Base-by-base conservation (phyloP, 2,329 filamentous ascomycete species). In the Monilinia aucupariae region DNA sequence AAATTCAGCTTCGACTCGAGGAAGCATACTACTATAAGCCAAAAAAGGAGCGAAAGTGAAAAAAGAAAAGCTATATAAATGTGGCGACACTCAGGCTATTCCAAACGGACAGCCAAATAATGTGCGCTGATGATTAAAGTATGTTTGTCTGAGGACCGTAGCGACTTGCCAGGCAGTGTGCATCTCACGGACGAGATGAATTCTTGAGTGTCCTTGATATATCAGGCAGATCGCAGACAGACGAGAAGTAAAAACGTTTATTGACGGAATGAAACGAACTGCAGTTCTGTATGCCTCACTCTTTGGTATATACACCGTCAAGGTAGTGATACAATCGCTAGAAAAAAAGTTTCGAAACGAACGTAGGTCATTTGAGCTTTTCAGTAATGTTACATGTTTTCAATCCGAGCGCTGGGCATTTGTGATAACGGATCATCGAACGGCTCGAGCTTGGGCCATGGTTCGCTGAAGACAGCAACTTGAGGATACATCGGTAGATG, bases 351-450 rank as follows among this genome's bases (percentile, higher is more conserved):
- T 45, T 52, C 45, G 53, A 67, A 68, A 66, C 41, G 63, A 51
- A 54, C 39, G 61, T 59, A 27, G 20, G 30, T 47, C 41, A 32
- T 7, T 49, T 25, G 32, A 47, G 51, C 27, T 50, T 10, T 52
- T 45, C 47, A 34, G 10, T 34, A 12, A 43, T 27, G 47, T 78
- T 75, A 85, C 75, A 86, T 77, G 64, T 76, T 80, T 67, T 84
- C 82, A 66, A 86, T 80, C 58, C 84, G 77, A 49, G 78, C 81
- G 70, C 82, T 85, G 13, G 84, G 84, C 74, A 86, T 78, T 73
- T 84, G 83, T 75, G 85, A 79, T 12, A 79, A 77, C 25, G 80
- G 78, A 65, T 85, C 83, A 48, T 83, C 82, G 63, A 79, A 84
- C 1, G 67, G 56, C 67, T 85, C 83, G 30, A 83, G 74, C 75